phyloP scores from a whole-genome alignment of 1,284 basidiomycete genomes.

The Fomitopsis pinicola region DNA sequence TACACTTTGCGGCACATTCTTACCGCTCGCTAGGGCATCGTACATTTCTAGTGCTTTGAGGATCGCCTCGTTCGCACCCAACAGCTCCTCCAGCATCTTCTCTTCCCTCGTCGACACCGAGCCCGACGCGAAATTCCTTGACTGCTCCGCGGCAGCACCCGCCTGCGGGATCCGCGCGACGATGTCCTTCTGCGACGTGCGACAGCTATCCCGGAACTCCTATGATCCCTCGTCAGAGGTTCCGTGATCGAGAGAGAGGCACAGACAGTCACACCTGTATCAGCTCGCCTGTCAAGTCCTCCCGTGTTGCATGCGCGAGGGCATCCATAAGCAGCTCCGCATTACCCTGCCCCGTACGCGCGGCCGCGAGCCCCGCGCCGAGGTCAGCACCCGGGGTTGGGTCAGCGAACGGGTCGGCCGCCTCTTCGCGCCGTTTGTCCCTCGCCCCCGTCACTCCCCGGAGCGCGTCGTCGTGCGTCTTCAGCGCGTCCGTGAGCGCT shows the following conservation, averaged over 20 bases:
- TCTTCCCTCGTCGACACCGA: constrained; percentile 46
- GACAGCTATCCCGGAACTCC: constrained; percentile 72
- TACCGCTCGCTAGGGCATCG: constrained; percentile 60
- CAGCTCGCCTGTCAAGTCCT: constrained; percentile 56
- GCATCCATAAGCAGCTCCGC: constrained; percentile 64
- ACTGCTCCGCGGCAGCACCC: constrained; percentile 65
- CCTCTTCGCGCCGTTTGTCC: background rate
- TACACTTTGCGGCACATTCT: constrained; percentile 24
- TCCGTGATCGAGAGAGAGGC: too few relatives aligned
- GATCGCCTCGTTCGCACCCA: constrained; percentile 57
- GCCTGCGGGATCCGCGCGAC: constrained; percentile 78
- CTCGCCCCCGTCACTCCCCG: constrained; percentile 7
- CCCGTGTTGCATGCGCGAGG: constrained; percentile 56
- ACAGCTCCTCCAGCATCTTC: constrained; percentile 54
- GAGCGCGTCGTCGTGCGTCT: constrained; percentile 55
- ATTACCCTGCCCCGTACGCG: constrained; percentile 68
- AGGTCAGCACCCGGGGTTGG: constrained; percentile 50
- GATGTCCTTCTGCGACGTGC: constrained; percentile 66
- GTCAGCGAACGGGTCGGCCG: background rate
- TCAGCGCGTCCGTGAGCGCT: constrained; percentile 38
- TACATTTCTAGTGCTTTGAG: constrained; percentile 42
- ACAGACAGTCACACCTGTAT: constrained; percentile 37
- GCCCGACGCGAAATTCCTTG: constrained; percentile 17
- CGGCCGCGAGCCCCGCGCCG: constrained; percentile 68
- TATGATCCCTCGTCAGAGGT: constrained; percentile 21